Conservation (phyloP, 768 basidiomycete genomes). For the Chalciporus chontae region DNA sequence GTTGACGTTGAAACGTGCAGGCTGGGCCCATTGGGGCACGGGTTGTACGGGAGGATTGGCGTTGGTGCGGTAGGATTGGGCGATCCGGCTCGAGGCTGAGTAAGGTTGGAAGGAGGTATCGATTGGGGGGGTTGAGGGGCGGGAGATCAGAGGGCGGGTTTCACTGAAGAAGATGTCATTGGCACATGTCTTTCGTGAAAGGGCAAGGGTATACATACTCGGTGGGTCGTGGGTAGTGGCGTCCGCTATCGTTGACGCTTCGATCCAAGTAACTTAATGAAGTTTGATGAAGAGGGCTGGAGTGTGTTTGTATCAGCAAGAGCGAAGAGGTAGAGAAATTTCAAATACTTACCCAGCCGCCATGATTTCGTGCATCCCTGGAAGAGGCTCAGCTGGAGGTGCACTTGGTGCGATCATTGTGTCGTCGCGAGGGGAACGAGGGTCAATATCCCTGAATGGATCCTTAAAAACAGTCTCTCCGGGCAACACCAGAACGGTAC, state of each 20-base stretch:
- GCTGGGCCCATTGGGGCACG: constrained; percentile 27
- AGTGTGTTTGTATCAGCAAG: not conserved
- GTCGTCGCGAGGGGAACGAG: constrained; percentile 34
- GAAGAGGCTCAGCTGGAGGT: constrained; percentile 29
- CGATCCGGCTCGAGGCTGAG: constrained; percentile 22
- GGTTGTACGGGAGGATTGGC: constrained; percentile 23
- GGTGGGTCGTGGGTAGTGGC: constrained; percentile 8
- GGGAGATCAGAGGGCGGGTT: constrained; percentile 47
- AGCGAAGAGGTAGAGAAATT: no score
- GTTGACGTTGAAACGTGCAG: constrained; percentile 23
- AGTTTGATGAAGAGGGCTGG: constrained; percentile 16
- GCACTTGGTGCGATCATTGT: constrained; percentile 20
- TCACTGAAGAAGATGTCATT: constrained; percentile 42
- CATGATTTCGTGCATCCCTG: constrained; percentile 35
- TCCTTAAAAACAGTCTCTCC: not conserved
- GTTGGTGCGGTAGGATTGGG: constrained; percentile 19
- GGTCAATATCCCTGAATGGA: constrained; percentile 17
- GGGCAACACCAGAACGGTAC: not conserved
- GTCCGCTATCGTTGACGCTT: constrained; percentile 13
- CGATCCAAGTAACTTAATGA: constrained; percentile 18
- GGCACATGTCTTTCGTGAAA: not conserved
- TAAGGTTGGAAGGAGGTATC: constrained; percentile 21
- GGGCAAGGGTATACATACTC: constrained; percentile 23
- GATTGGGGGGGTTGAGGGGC: constrained; percentile 29
- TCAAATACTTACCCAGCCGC: constrained; percentile 14